Base-by-base conservation (phyloP, 1,284 basidiomycete genomes). In the Sphaerobolus stellatus region DNA sequence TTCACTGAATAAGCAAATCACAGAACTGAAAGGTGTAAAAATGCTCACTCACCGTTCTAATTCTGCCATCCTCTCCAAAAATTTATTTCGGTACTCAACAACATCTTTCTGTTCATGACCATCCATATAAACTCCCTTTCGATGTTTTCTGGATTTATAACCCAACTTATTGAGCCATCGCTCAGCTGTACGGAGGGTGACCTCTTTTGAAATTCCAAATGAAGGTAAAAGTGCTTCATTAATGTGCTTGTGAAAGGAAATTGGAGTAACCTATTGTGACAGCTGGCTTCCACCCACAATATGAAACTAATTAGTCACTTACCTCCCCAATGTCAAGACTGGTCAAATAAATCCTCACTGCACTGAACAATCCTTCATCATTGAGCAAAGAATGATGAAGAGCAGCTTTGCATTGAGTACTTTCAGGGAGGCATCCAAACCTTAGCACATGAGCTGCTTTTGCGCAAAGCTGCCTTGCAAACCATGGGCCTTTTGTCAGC, bases 41-140 rank as follows among this genome's bases (percentile, higher is more conserved):
- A 50, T 31, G 40, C 16, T 47, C 33, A 54, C 50, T 49, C 53
- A 59, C 46, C 48, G 36, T 49, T 61, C 54, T 25, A 52, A 38
- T 14, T 28, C 27, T 16, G 33, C 25, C 41, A 65, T 52, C 13
- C 27, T 51, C 2, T 66, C 46, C 14, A 66, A 54, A 34, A 62
- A 66, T 40, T 60, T 54, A 2, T 54, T 59, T 11, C 60, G 59
- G 29, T 43, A 49, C 46, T 61, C 50, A 24, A 63, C 55, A 34
- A 66, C 60, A 58, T 65, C 65, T n/a, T n/a, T n/a, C n/a, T n/a
- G n/a, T n/a, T 66, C 62, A 41, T 66, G 65, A 22, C 65, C 64
- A 57, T 66, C 65, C 18, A 50, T 49, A 50, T 65, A 67, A n/a
- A 66, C 47, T 4, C 62, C 65, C 43, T 65, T 67, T 31, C 56